Evolutionary conservation across 495 filamentous ascomycete genomes (phyloP).

Genomic region (Rhypophila decipiens): DNA sequence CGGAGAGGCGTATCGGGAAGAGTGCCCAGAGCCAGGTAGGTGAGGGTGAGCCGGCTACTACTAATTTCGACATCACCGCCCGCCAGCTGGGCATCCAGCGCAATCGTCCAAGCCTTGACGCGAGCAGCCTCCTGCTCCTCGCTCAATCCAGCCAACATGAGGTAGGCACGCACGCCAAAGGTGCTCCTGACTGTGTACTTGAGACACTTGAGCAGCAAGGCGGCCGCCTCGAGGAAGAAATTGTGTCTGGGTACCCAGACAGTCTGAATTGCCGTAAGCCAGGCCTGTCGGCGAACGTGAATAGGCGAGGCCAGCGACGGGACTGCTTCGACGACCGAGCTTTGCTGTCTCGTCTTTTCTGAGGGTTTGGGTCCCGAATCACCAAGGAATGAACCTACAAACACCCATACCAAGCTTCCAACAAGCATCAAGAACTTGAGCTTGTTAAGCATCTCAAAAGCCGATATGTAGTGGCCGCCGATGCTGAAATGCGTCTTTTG

Average conservation of each 20-base stretch:
- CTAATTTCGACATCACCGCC: conserved; percentile 88
- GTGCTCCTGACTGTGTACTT: conserved; percentile 77
- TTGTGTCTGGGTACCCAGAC: conserved; percentile 88
- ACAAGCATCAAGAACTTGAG: conserved; percentile 59
- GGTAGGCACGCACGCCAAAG: conserved; percentile 69
- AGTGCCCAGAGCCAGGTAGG: conserved; percentile 82
- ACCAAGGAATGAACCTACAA: conserved; percentile 61
- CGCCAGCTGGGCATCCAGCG: conserved; percentile 89
- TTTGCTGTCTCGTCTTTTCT: conserved; percentile 24
- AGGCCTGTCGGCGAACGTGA: conserved; percentile 80
- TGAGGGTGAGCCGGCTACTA: conserved; percentile 78
- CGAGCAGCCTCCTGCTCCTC: conserved; percentile 81
- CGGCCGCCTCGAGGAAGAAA: conserved; percentile 77
- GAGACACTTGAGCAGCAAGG: conserved; percentile 68
- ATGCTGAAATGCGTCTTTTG: conserved; percentile 36
- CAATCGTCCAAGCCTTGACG: conserved; percentile 90
- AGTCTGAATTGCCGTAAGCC: conserved; percentile 90
- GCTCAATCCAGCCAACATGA: conserved; percentile 69
- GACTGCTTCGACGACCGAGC: conserved; percentile 41
- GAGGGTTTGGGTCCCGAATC: conserved; percentile 35
- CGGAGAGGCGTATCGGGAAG: conserved; percentile 76
- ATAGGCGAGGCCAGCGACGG: conserved; percentile 75
- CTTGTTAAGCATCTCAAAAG: conserved; percentile 33
- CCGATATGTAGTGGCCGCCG: conserved; percentile 40
- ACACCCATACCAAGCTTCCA: conserved; percentile 59